These are phyloP conservation scores for Fusarium globosum DNA, from an alignment of 2,329 filamentous ascomycete species.

Conservation along the genomic window DNA sequence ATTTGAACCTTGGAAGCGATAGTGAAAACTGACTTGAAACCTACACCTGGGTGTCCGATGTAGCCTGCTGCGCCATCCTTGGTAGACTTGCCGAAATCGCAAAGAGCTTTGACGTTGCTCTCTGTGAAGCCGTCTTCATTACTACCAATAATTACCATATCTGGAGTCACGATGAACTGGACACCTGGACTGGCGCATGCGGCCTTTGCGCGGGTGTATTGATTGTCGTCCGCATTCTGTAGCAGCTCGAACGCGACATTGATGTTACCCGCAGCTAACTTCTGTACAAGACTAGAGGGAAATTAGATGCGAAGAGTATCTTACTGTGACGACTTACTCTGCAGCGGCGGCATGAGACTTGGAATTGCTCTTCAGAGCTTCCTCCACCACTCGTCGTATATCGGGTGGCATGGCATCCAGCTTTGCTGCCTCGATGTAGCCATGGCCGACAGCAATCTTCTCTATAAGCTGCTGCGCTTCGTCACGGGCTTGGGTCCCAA, in stretches of 20 bases:
- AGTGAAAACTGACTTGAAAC: not conserved
- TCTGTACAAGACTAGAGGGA: not conserved
- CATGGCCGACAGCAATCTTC: not conserved
- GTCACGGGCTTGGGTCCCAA: not conserved
- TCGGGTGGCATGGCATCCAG: not conserved
- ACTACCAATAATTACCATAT: not conserved
- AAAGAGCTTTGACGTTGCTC: not conserved
- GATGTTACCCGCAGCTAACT: not conserved
- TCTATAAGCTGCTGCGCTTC: not conserved
- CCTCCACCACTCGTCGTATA: not conserved
- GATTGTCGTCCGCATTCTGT: not conserved
- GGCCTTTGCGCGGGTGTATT: not conserved
- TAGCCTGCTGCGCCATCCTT: not conserved
- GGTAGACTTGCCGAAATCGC: not conserved
- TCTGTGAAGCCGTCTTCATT: not conserved
- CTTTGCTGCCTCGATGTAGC: not conserved
- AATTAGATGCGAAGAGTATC: accelerated
- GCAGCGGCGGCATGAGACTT: not conserved
- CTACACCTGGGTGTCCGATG: not conserved
- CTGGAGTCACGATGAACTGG: not conserved
- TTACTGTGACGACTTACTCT: not conserved
- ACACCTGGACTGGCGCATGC: not conserved
- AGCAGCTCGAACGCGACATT: not conserved
- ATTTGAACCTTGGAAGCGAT: not conserved
- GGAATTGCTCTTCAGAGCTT: not conserved